phyloP scores from a whole-genome alignment of 257 asterid species.

The Hygrophila difformis region DNA sequence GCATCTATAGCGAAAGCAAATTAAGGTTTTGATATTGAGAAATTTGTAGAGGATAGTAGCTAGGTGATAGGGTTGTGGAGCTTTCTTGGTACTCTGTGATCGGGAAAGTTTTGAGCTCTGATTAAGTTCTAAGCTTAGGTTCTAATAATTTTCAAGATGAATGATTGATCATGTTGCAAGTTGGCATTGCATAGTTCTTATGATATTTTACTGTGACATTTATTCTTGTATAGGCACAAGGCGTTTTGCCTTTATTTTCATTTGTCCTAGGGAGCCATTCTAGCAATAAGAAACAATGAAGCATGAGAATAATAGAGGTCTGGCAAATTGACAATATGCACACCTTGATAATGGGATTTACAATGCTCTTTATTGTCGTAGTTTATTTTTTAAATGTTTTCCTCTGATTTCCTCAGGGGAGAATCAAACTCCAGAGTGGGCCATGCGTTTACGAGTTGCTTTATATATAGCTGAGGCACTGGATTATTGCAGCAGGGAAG shows the following conservation, averaged over 20 bases:
- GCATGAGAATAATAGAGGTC: too few species aligned
- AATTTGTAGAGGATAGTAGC: background rate
- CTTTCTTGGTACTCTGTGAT: slow-evolving; percentile 2
- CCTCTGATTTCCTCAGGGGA: slow-evolving; percentile 56
- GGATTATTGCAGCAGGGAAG: slow-evolving; percentile 85
- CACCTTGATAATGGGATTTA: too few species aligned
- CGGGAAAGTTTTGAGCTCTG: slow-evolving; percentile 1
- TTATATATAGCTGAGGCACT: slow-evolving; percentile 91
- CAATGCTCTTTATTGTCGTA: slow-evolving; percentile 7
- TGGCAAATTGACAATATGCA: too few species aligned
- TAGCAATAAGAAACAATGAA: too few species aligned
- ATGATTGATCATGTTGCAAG: background rate
- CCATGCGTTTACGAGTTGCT: slow-evolving; percentile 98
- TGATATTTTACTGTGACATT: too few species aligned
- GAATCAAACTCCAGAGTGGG: slow-evolving; percentile 97
- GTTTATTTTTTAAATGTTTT: slow-evolving; percentile 6
- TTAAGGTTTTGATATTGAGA: background rate
- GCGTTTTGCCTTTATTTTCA: too few species aligned
- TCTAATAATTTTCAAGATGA: slow-evolving; percentile 9
- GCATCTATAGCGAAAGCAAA: background rate
- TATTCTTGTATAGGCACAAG: too few species aligned
- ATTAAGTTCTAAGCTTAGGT: background rate
- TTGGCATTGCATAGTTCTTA: too few species aligned
- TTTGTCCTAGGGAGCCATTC: too few species aligned
- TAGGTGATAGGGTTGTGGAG: slow-evolving; percentile 8